Base-by-base conservation (phyloP, 2,329 filamentous ascomycete genomes). In the Fusarium irregulare region DNA sequence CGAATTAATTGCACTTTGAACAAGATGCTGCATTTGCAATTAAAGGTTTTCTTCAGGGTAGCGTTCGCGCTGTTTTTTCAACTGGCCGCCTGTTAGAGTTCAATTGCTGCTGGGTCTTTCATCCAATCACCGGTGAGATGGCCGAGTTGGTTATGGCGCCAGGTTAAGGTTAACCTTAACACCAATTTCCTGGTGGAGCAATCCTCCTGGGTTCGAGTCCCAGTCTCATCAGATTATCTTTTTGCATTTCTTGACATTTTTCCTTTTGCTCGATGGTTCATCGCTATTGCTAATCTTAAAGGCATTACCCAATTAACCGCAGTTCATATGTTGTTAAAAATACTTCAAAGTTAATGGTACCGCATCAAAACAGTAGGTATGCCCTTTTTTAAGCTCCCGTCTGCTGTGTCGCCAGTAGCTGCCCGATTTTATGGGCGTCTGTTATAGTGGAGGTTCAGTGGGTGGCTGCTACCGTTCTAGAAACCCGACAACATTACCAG, bases 131-230 rank as follows among this genome's bases (percentile, higher is more conserved):
- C 44, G 60, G 60, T 64, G 60, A 64, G 60, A 64, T 64, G 60
- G 60, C 60, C 60, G 60, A 64, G 60, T 64, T 64, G 60, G 60
- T 64, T 64, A 64, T 64, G 60, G 60, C 60, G 60, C 60, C 60
- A 64, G 60, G 60, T 64, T 64, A 64, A 64, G 60, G 60, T 64
- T 48, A 64, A 63, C 60, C 60, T 64, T 63, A 32, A 63, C 58
- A 63, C 58, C 11, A 56, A 63, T 63, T 63, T 63, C 60, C 60
- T 63, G 60, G 60, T 64, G 60, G 60, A 63, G 60, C 60, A 63
- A 63, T 63, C 60, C 60, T 63, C 60, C 60, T 63, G 60, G 60
- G 60, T 64, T 64, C 60, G 59, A 64, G 60, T 64, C 60, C 60
- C 60, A 64, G 60, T 64, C 60, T 64, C 60, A 64, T 64, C 60